Base-by-base conservation (phyloP, 1,284 basidiomycete genomes). In the Ustilago crameri region DNA sequence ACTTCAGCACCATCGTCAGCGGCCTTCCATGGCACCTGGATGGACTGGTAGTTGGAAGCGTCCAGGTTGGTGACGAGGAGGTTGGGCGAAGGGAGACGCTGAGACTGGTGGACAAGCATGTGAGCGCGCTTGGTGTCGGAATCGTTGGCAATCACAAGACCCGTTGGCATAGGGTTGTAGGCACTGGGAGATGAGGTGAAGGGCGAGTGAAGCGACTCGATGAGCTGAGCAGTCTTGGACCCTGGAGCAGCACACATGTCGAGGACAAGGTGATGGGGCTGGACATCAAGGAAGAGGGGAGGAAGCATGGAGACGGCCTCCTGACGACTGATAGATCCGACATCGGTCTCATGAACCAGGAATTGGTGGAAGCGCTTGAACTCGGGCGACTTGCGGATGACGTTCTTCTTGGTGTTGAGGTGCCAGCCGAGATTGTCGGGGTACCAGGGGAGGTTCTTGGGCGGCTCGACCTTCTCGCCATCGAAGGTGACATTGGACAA, bases 171-270 rank as follows among this genome's bases (percentile, higher is more conserved):
- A n/a, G 80, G 74, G 54, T 81, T 65, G 61, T 76, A 82, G 17
- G 72, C 48, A 57, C 78, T 76, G 18, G 75, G 76, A 37, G 55
- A 51, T 5, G 79, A 66, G 20, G 72, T 74, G 58, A 76, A 64
- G 32, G 81, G 78, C 18, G 79, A 80, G 79, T 95, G 93, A 3
- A 96, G 86, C 2, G 92, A 91, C 86, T 96, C 93, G 38, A 96
- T 88, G 15, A 96, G 86, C 86, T 96, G 94, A 5, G 92, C 92
- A 7, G 93, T 95, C 89, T 99, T 98, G 30, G 93, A 96, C 15
- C 96, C 96, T 1, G 96, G 96, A 1, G 96, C 95, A n/a, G 96
- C 96, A 82, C 95, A 99, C 91, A 97, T 93, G 85, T 99, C 95
- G 76, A 98, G 89, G 15, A 82, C 81, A 34, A 82, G 55, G 55